Evolutionary conservation across 176 grass and related monocot species (phyloP).

Genomic region (Echinochloa phyllopogon): DNA sequence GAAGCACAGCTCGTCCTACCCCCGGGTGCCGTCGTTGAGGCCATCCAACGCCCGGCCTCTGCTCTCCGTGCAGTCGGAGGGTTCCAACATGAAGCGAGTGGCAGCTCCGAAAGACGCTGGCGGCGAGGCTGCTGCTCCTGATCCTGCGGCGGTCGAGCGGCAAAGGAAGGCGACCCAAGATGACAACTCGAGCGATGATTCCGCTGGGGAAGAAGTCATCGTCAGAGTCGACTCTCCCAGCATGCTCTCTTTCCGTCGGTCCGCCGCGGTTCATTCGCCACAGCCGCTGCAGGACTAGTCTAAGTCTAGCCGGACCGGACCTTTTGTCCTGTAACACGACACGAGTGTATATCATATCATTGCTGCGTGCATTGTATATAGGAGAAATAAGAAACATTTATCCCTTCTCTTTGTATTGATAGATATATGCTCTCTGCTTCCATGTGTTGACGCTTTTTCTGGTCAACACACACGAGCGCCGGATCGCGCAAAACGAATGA

Average conservation of each 20-base stretch:
- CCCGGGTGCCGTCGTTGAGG: slow-evolving; percentile 54
- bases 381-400: neutral
- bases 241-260: slow-evolving; percentile 64
- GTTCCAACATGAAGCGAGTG: slow-evolving; percentile 44
- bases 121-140: slow-evolving; percentile 2
- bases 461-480: too few relatives aligned
- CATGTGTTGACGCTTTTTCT: too few relatives aligned
- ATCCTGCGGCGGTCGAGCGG: neutral
- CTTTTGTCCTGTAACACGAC: neutral
- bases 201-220: slow-evolving; percentile 71
- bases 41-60: slow-evolving; percentile 50
- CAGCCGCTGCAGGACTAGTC: slow-evolving; percentile 13
- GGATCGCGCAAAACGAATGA: too few relatives aligned
- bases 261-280: slow-evolving; percentile 15
- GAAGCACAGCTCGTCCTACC: slow-evolving; percentile 67
- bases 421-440: neutral
- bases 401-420: neutral
- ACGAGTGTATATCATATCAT: too few relatives aligned
- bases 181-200: slow-evolving; percentile 74
- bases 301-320: neutral
- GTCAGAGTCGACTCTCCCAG: slow-evolving; percentile 90
- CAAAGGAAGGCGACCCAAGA: slow-evolving; percentile 2
- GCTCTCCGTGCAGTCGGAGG: slow-evolving; percentile 68
- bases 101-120: neutral
- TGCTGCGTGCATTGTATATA: neutral